A percentile compares a stretch with the other conserved stretches of the same genome.
Conservation (phyloP, 2,329 filamentous ascomycete species). For the Pseudogymnoascus sp. region DNA sequence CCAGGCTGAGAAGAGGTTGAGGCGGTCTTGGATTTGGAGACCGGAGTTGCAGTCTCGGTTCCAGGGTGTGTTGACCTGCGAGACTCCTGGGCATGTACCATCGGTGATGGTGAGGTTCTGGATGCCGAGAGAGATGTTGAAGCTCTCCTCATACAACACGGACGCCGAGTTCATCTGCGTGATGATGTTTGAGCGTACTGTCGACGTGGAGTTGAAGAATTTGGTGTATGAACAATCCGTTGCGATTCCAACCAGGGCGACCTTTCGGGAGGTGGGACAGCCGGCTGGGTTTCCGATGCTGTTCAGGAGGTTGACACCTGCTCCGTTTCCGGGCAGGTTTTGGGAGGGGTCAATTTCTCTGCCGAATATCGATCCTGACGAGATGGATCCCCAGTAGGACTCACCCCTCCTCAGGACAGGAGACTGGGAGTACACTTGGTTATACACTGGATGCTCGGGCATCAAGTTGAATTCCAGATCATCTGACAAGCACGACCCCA, state of each 20-base stretch:
- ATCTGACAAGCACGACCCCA: slow-evolving; percentile 62
- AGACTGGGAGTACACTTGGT: slow-evolving; percentile 22
- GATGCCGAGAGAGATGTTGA: slow-evolving; percentile 90
- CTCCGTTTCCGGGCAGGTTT: slow-evolving; percentile 63
- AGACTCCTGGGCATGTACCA: slow-evolving; percentile 60
- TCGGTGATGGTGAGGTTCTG: slow-evolving; percentile 75
- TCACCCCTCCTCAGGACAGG: slow-evolving; percentile 37
- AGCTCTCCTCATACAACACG: slow-evolving; percentile 76
- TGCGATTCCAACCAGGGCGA: slow-evolving; percentile 84
- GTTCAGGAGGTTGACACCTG: slow-evolving; percentile 65
- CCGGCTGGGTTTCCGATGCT: slow-evolving; percentile 77
- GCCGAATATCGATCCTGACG: slow-evolving; percentile 61
- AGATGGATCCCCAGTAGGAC: slow-evolving; percentile 49
- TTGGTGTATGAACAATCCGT: slow-evolving; percentile 85
- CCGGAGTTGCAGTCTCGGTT: slow-evolving; percentile 64
- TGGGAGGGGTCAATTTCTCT: slow-evolving; percentile 54
- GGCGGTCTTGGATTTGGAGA: slow-evolving; percentile 61
- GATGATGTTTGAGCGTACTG: slow-evolving; percentile 69
- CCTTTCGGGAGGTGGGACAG: slow-evolving; percentile 81
- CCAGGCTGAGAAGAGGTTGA: slow-evolving; percentile 87
- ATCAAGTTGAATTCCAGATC: slow-evolving; percentile 70
- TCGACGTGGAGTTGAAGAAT: slow-evolving; percentile 55
- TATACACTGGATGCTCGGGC: slow-evolving; percentile 59
- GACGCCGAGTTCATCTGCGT: slow-evolving; percentile 79
- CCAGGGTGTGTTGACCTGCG: slow-evolving; percentile 65